Evolutionary conservation across 2,329 filamentous ascomycete species (phyloP).

Genomic region (Didymella sp.): DNA sequence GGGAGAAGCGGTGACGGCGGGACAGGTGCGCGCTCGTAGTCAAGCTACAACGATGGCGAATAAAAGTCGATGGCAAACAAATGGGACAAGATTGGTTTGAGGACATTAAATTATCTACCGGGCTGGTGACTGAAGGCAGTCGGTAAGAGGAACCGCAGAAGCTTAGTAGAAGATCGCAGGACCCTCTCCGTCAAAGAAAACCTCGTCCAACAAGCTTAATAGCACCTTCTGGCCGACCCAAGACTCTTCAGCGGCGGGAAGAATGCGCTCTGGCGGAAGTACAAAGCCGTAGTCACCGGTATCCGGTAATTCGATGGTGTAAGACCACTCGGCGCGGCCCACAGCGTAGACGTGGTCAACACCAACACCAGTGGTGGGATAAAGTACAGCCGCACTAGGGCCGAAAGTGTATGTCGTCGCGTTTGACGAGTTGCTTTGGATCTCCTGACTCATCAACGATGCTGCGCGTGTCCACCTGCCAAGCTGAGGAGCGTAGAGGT

Average conservation of each 20-base stretch:
- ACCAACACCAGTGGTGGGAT: slow-evolving; percentile 58
- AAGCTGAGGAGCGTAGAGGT: slow-evolving; percentile 56
- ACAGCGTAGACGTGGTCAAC: slow-evolving; percentile 54
- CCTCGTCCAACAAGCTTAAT: slow-evolving; percentile 35
- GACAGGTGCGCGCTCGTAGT: not conserved
- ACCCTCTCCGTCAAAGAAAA: slow-evolving; percentile 40
- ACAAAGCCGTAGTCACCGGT: slow-evolving; percentile 58
- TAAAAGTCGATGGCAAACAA: too few species aligned
- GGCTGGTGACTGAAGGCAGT: not conserved
- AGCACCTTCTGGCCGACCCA: slow-evolving; percentile 49
- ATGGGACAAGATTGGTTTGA: too few species aligned
- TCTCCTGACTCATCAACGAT: slow-evolving; percentile 56
- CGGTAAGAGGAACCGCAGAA: not conserved
- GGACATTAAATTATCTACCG: not conserved
- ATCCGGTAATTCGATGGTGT: slow-evolving; percentile 58
- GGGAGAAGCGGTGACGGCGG: not conserved
- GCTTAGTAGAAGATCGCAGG: slow-evolving; percentile 23
- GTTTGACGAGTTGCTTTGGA: slow-evolving; percentile 52
- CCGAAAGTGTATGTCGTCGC: slow-evolving; percentile 52
- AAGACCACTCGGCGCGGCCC: slow-evolving; percentile 52
- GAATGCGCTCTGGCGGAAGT: slow-evolving; percentile 56
- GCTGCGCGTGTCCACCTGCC: slow-evolving; percentile 60
- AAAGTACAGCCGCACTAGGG: slow-evolving; percentile 64
- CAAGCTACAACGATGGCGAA: not conserved
- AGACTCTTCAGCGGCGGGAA: slow-evolving; percentile 54